A percentile compares a stretch with the other conserved stretches of the same genome.
These are phyloP conservation scores for Monilinia aucupariae DNA, from an alignment of 2,329 filamentous ascomycete species.

Conservation along the genomic window DNA sequence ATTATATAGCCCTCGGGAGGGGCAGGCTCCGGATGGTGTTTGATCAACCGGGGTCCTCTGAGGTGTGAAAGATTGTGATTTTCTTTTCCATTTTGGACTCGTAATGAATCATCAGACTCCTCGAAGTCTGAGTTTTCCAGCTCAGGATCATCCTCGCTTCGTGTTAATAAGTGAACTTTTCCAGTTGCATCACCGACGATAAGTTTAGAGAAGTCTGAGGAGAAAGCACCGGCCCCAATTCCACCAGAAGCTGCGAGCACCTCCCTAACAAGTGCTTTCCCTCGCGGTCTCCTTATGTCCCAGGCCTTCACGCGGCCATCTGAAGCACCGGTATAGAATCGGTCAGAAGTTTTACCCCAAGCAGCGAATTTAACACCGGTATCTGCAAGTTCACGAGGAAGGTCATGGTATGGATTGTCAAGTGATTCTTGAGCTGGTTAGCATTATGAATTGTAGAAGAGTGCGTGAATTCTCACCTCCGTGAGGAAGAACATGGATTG, in stretches of 20 bases:
- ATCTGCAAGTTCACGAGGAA: slow-evolving; percentile 47
- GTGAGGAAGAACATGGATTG: slow-evolving; percentile 52
- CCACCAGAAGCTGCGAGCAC: slow-evolving; percentile 51
- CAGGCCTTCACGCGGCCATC: slow-evolving; percentile 59
- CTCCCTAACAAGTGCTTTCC: slow-evolving; percentile 45
- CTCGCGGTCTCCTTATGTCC: slow-evolving; percentile 47
- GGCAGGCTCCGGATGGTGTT: slow-evolving; percentile 46
- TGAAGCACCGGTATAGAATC: slow-evolving; percentile 59
- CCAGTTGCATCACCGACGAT: slow-evolving; percentile 58
- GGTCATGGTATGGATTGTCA: slow-evolving; percentile 31
- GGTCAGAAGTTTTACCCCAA: slow-evolving; percentile 52
- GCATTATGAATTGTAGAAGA: background rate
- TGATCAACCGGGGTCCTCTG: slow-evolving; percentile 42
- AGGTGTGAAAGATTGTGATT: background rate
- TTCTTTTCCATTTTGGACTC: background rate
- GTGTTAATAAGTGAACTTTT: slow-evolving; percentile 50
- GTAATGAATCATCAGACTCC: background rate
- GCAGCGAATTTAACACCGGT: slow-evolving; percentile 59
- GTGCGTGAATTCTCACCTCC: slow-evolving; percentile 36
- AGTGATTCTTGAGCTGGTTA: slow-evolving; percentile 28
- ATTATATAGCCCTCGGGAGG: slow-evolving; percentile 34
- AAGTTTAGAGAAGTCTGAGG: slow-evolving; percentile 49
- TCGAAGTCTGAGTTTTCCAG: slow-evolving; percentile 1
- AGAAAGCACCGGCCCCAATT: slow-evolving; percentile 55
- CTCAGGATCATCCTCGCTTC: slow-evolving; percentile 40